Percentiles rank a stretch among this genome's conserved stretches.
Conservation (phyloP, 139 green algal species). For the Monoraphidium neglectum region DNA sequence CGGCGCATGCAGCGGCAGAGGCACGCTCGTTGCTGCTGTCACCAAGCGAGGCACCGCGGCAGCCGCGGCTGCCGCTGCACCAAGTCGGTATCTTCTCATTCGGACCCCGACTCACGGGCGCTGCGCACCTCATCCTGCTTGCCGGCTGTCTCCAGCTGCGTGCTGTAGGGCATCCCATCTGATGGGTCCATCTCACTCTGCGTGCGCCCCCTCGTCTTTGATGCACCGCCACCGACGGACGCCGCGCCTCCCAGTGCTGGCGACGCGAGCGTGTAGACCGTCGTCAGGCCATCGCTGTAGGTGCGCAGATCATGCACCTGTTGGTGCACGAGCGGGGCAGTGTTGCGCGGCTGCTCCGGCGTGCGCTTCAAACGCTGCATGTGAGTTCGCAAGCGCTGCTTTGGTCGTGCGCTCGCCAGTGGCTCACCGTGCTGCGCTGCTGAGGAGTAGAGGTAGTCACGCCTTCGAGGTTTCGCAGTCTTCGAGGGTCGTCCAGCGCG, state of each 20-base stretch:
- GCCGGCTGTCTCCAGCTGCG: conserved; percentile 29
- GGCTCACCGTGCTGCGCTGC: too few relatives aligned
- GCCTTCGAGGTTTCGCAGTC: too few relatives aligned
- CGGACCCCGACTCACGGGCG: neutral
- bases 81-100: neutral
- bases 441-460: too few relatives aligned
- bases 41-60: neutral
- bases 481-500: too few relatives aligned
- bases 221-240: neutral
- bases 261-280: neutral
- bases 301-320: conserved; percentile 1
- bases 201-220: too few relatives aligned
- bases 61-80: neutral
- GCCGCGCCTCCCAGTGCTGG: neutral
- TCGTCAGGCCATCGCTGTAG: neutral
- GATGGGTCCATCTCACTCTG: neutral
- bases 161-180: neutral
- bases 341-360: too few relatives aligned
- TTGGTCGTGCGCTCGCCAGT: too few relatives aligned
- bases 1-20: neutral
- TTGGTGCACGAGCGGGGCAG: too few relatives aligned
- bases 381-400: too few relatives aligned
- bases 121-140: conserved; percentile 30
- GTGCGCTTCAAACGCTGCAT: too few relatives aligned
- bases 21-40: neutral